These are phyloP conservation scores for Debaryomycetaceae sp. DNA, from an alignment of 1,139 yeast species.

Conservation along the genomic window DNA sequence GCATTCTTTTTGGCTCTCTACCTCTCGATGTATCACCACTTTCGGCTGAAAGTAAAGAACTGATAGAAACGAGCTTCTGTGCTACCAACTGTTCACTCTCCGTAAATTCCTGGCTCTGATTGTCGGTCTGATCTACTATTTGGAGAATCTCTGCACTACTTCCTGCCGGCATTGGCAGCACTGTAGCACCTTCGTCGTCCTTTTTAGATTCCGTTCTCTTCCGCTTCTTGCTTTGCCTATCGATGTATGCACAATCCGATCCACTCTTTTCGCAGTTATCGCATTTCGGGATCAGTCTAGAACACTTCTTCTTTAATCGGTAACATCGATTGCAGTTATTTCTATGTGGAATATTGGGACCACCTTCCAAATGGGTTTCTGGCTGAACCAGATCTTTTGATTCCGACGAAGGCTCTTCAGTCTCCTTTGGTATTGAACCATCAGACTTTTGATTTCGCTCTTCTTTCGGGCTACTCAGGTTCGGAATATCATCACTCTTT, in stretches of 20 bases:
- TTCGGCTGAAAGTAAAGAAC: slow-evolving; percentile 14
- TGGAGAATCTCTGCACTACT: slow-evolving; percentile 5
- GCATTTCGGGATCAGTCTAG: slow-evolving; percentile 37
- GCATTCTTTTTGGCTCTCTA: background rate
- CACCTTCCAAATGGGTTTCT: slow-evolving; percentile 11
- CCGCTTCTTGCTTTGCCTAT: slow-evolving; percentile 26
- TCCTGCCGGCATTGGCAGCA: background rate
- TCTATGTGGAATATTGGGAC: slow-evolving; percentile 27
- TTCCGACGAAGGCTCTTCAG: background rate
- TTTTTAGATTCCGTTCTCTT: slow-evolving; percentile 5
- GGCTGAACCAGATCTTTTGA: slow-evolving; percentile 7
- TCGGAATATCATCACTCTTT: background rate
- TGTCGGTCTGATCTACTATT: slow-evolving; percentile 3
- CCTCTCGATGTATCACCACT: background rate
- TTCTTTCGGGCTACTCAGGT: background rate
- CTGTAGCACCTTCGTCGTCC: slow-evolving; percentile 1
- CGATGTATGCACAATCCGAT: slow-evolving; percentile 36
- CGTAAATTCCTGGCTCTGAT: background rate
- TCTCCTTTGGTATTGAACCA: background rate
- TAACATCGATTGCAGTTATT: slow-evolving; percentile 43
- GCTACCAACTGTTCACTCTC: slow-evolving; percentile 6
- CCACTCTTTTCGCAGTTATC: slow-evolving; percentile 33
- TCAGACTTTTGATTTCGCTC: background rate
- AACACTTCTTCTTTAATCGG: slow-evolving; percentile 41
- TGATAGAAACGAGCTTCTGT: slow-evolving; percentile 18